Evolutionary conservation across 441 rosid species (phyloP), one percentile per base, ranked within the genome.

Genomic region (Brassica balearica): DNA sequence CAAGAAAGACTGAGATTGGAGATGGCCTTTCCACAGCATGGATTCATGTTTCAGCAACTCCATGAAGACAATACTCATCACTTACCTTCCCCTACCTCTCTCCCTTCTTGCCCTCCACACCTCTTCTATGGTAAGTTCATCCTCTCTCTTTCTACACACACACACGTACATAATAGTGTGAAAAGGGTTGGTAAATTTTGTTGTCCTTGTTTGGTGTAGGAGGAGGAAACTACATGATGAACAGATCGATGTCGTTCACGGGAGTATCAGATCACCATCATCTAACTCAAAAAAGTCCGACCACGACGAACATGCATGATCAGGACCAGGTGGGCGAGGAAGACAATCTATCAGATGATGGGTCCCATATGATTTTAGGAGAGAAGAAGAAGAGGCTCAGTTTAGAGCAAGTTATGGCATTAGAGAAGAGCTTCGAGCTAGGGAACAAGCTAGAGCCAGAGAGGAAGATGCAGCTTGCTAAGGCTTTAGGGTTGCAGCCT

Each of bases 371-470:
- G 23, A 70, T 77, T 56, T 60, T 76, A 68, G 98, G 97, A 69
- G 98, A 94, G 92, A 92, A 86, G 87, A 94, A 94, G 87, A 94
- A 89, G 90, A 92, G 98, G 86, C 87, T 94, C 51, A 94, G 83
- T 79, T 32, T 87, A 74, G 97, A 90, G 77, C 98, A 94, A 75
- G 98, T 94, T 12, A 94, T 88, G 87, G 92, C 95, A 12, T 91
- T 94, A 1, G 98, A 94, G 84, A 94, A 86, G 87, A 89, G 92
- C 80, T 94, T 94, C 68, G 98, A 94, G 80, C 71, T 88, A 29
- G 96, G 93, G 11, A 94, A 92, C 82, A 94, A 94, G 87, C 96
- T 94, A 12, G 98, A 94, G 70, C 98, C 98, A 14, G 98, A 92
- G 77, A 89, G 97, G 82, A 94, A 94, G 84, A 74, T 89, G 82